Conservation (phyloP, 768 basidiomycete species). For the Tulasnella sp. region DNA sequence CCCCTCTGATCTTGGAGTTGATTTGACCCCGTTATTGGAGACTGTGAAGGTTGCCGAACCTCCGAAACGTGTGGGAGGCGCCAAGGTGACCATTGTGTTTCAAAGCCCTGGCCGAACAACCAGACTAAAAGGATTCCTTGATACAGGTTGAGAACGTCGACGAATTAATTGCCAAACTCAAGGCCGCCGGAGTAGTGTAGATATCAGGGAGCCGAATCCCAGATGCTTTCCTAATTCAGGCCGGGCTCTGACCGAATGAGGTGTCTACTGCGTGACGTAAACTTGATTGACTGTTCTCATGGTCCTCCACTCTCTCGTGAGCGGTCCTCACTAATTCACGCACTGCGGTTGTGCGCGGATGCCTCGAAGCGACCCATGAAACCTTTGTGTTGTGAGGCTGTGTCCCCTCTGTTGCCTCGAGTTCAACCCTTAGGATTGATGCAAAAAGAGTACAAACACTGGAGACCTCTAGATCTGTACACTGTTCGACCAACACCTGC, state of each 20-base stretch:
- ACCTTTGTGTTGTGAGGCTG: neutral
- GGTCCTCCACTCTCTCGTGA: neutral
- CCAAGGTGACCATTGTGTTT: constrained; percentile 48
- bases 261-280: neutral
- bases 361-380: neutral
- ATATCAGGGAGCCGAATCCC: neutral
- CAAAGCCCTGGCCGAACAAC: neutral
- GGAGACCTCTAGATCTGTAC: neutral
- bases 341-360: neutral
- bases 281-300: neutral
- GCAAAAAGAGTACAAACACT: neutral
- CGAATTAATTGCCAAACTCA: constrained; percentile 80
- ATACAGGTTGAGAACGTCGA: constrained; percentile 71
- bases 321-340: neutral
- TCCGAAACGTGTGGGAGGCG: constrained; percentile 81
- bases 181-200: constrained; percentile 59
- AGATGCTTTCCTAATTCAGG: neutral
- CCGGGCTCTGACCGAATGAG: neutral
- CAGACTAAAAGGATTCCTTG: neutral
- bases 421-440: neutral
- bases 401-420: neutral
- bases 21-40: constrained; percentile 75
- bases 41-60: constrained; percentile 85
- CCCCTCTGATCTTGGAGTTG: constrained; percentile 70
- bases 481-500: neutral